Base-by-base conservation (phyloP, 2,329 filamentous ascomycete genomes). In the Colletotrichum melonis region DNA sequence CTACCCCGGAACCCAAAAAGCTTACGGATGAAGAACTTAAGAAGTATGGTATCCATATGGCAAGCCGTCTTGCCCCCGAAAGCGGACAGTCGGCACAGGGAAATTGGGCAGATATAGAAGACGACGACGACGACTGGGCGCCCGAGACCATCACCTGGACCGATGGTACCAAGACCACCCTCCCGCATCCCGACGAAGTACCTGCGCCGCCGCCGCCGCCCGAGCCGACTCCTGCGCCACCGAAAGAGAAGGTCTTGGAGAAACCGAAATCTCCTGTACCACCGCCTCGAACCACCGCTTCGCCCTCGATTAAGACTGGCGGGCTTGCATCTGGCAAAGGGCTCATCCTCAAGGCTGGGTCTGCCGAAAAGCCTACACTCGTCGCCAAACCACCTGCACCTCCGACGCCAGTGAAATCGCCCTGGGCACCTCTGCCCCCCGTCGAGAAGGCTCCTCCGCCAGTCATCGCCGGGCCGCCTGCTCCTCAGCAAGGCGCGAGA, bases 71-170 rank as follows among this genome's bases (percentile, higher is more conserved):
- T 69, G 92, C 94, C 76, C 89, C 93, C 63, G 93, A 96, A 76
- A 93, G 95, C 79, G 82, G 87, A 66, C 90, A 90, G 71, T 49
- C 42, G 42, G 93, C 93, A 72, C 93, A 95, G 78, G 91, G 92
- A 38, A 96, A 95, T 80, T 97, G 94, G 94, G 94, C 94, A 28
- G 94, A 97, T 79, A 95, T 96, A 73, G 94, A 97, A 74, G 94
- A 97, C 71, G 94, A 97, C 76, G 93, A 95, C 78, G 94, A 97
- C 49, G 94, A 96, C 78, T 96, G 94, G 93, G 93, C 92, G 16
- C 94, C 94, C 2, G 94, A 97, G 76, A 91, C 93, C 65, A 95
- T 97, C 76, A 94, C 94, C 72, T 97, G 94, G 94, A 94, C 93
- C 79, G 94, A 97, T 81, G 94, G 94, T 67, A 97, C 94, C 62